These are phyloP conservation scores for Amoebophrya sp. DNA, from an alignment of 169 alveolate species.

Conservation along the genomic window DNA sequence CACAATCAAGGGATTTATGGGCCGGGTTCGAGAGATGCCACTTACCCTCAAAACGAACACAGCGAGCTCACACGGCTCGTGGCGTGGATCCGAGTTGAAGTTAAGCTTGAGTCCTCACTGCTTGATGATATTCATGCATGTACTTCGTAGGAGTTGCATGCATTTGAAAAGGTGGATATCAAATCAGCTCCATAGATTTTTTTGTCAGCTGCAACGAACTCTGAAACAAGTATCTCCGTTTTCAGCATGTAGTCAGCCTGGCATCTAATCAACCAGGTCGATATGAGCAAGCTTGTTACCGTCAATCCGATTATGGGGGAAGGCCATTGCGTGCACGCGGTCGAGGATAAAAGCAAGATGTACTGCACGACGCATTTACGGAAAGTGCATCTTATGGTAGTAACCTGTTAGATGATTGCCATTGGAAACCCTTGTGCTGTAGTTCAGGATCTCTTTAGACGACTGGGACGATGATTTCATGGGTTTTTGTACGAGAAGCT, in stretches of 20 bases:
- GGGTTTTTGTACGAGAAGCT: no score
- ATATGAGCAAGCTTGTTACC: background rate
- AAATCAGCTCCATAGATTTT: no score
- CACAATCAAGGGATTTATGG: background rate
- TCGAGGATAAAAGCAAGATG: background rate
- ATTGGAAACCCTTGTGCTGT: background rate
- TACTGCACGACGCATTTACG: background rate
- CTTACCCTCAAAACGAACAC: background rate
- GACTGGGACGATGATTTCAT: no score
- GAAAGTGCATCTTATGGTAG: background rate
- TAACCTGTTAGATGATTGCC: background rate
- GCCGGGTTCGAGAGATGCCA: background rate
- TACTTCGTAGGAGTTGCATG: no score
- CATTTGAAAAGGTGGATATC: no score
- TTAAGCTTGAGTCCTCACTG: no score
- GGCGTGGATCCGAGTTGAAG: background rate
- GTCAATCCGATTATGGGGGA: background rate
- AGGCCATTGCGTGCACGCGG: background rate
- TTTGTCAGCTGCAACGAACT: no score
- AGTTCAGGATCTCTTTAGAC: background rate
- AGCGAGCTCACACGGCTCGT: background rate
- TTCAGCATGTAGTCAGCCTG: no score
- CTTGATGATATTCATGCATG: no score
- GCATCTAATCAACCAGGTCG: no score
- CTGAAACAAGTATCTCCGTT: no score